Percentiles rank a stretch among this genome's conserved stretches.
phyloP scores from a whole-genome alignment of 805 yeast genomes.

The Candida maris region DNA sequence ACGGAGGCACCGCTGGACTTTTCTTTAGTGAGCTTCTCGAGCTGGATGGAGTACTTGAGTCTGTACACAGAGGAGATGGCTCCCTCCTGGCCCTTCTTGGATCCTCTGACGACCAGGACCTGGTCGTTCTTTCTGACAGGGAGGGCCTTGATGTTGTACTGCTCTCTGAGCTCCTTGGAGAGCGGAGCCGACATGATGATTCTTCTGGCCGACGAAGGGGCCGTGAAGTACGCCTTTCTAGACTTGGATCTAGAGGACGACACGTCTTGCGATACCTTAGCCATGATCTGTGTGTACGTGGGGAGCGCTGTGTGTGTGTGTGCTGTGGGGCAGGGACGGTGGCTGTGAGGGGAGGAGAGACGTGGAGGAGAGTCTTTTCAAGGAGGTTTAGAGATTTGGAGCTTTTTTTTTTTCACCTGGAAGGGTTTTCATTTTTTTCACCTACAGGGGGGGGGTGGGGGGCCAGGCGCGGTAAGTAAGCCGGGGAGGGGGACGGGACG shows the following conservation, averaged over 20 bases:
- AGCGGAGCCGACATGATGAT: slow-evolving; percentile 95
- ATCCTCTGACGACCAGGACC: slow-evolving; percentile 95
- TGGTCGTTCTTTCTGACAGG: slow-evolving; percentile 98
- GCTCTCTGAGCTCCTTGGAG: slow-evolving; percentile 97
- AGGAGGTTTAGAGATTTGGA: too few relatives aligned
- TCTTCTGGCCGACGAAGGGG: slow-evolving; percentile 96
- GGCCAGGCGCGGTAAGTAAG: too few relatives aligned
- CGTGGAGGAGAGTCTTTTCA: too few relatives aligned
- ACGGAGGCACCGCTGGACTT: slow-evolving; percentile 97
- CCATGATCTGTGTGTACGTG: too few relatives aligned
- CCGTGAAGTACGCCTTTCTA: slow-evolving; percentile 99
- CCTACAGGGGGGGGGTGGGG: too few relatives aligned
- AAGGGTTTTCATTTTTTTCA: too few relatives aligned
- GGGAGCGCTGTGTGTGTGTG: too few relatives aligned
- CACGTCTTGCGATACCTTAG: slow-evolving; percentile 65
- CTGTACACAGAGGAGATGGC: slow-evolving; percentile 97
- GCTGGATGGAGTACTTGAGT: slow-evolving; percentile 94
- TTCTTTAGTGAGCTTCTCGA: slow-evolving; percentile 96
- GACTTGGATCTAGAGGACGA: slow-evolving; percentile 99
- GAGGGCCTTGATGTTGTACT: slow-evolving; percentile 91
- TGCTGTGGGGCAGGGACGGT: too few relatives aligned
- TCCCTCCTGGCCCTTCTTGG: slow-evolving; percentile 99
- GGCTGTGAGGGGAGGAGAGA: too few relatives aligned
- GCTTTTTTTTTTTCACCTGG: too few relatives aligned
- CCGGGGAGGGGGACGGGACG: too few relatives aligned